These are phyloP conservation scores for Clonostachys rosea DNA, from an alignment of 2,329 filamentous ascomycete genomes.

Conservation along the genomic window DNA sequence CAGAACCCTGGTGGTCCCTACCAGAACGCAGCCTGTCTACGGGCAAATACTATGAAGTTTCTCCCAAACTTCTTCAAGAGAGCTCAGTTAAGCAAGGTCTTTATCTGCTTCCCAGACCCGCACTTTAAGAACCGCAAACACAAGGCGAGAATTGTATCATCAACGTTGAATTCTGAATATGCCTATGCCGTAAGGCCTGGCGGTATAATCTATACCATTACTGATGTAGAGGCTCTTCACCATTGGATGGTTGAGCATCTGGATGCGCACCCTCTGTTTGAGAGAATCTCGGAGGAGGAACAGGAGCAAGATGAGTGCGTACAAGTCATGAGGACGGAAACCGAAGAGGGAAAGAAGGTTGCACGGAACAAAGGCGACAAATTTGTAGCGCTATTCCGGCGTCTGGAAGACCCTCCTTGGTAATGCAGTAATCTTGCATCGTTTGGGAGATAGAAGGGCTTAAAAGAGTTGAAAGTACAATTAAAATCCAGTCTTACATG, in stretches of 20 bases:
- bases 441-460: constrained; percentile 52
- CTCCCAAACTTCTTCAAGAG: constrained; percentile 94
- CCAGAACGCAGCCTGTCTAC: constrained; percentile 83
- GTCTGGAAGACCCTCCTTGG: constrained; percentile 78
- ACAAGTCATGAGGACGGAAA: constrained; percentile 69
- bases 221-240: constrained; percentile 92
- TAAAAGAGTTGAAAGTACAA: constrained; percentile 60
- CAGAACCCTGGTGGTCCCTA: constrained; percentile 59
- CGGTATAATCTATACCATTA: constrained; percentile 92
- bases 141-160: constrained; percentile 90
- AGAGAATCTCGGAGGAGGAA: constrained; percentile 65
- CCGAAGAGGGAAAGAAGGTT: constrained; percentile 97
- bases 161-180: constrained; percentile 87
- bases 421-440: constrained; percentile 56
- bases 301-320: constrained; percentile 68
- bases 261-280: constrained; percentile 72
- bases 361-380: constrained; percentile 85
- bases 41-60: constrained; percentile 98
- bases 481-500: no score
- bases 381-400: constrained; percentile 83
- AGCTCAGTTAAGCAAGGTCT: constrained; percentile 80
- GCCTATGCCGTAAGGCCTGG: constrained; percentile 81
- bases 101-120: constrained; percentile 97
- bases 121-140: constrained; percentile 98
- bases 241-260: constrained; percentile 91